These are phyloP conservation scores for Hirsutella thompsonii DNA, from an alignment of 2,329 filamentous ascomycete species.

Conservation along the genomic window DNA sequence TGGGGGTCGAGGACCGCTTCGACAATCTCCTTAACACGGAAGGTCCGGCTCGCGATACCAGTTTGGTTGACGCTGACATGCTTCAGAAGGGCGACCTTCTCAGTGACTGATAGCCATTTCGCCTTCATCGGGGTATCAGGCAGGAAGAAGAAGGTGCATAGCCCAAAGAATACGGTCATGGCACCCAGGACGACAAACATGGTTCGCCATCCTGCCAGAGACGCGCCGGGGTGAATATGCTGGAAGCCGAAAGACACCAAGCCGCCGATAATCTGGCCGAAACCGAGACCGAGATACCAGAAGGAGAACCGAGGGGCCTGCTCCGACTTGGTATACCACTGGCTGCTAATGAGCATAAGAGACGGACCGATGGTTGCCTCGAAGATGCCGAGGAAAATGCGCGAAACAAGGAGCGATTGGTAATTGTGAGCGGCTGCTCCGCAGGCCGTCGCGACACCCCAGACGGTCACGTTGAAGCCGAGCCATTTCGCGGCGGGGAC, in stretches of 20 bases:
- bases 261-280: slow-evolving; percentile 49
- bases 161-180: slow-evolving; percentile 20
- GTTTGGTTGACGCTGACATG: slow-evolving; percentile 45
- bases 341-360: slow-evolving; percentile 45
- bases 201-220: slow-evolving; percentile 53
- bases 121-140: slow-evolving; percentile 34
- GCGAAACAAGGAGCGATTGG: slow-evolving; percentile 36
- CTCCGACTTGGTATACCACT: slow-evolving; percentile 50
- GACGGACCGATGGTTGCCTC: slow-evolving; percentile 47
- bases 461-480: slow-evolving; percentile 42
- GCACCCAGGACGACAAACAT: slow-evolving; percentile 57
- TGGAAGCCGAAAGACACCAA: slow-evolving; percentile 51
- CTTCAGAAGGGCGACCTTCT: slow-evolving; percentile 35
- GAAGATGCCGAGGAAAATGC: slow-evolving; percentile 47
- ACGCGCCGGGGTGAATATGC: slow-evolving; percentile 35
- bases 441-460: slow-evolving; percentile 43
- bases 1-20: slow-evolving; percentile 40
- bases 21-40: slow-evolving; percentile 36
- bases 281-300: slow-evolving; percentile 47
- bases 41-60: slow-evolving; percentile 39
- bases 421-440: slow-evolving; percentile 42
- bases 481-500: slow-evolving; percentile 50
- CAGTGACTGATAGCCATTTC: slow-evolving; percentile 29
- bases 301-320: slow-evolving; percentile 45
- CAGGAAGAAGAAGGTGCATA: slow-evolving; percentile 18